Evolutionary conservation across 2,329 filamentous ascomycete species (phyloP).

Genomic region (Trichothecium roseum): DNA sequence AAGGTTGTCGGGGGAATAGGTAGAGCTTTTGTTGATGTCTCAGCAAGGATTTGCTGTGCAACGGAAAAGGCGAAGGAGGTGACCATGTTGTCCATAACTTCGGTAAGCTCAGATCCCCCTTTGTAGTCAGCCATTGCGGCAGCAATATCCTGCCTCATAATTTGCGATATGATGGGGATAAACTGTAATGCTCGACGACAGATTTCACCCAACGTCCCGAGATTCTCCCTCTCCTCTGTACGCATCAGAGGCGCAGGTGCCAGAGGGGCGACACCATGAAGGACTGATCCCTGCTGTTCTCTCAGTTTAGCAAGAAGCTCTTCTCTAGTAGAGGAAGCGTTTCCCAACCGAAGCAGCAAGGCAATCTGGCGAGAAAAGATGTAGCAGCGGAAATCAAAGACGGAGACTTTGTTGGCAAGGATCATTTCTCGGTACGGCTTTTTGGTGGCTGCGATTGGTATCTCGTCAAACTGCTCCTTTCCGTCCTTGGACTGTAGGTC

Average conservation of each 20-base stretch:
- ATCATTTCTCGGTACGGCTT: slow-evolving; percentile 91
- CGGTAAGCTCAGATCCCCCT: slow-evolving; percentile 27
- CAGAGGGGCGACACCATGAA: slow-evolving; percentile 46
- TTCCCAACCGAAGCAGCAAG: slow-evolving; percentile 73
- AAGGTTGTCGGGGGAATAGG: slow-evolving; percentile 54
- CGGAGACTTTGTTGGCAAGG: slow-evolving; percentile 84
- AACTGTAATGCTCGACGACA: slow-evolving; percentile 77
- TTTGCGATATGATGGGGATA: slow-evolving; percentile 67
- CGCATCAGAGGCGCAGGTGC: slow-evolving; percentile 33
- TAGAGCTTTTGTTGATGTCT: slow-evolving; percentile 59
- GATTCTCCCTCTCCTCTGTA: slow-evolving; percentile 58
- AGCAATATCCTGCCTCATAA: slow-evolving; percentile 69
- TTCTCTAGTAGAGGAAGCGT: slow-evolving; percentile 52
- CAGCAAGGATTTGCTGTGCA: slow-evolving; percentile 64
- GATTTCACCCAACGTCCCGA: slow-evolving; percentile 74
- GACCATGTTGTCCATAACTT: slow-evolving; percentile 62
- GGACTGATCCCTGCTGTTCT: slow-evolving; percentile 48
- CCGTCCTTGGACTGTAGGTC: slow-evolving; percentile 36
- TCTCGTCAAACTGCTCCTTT: slow-evolving; percentile 40
- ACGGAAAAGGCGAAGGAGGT: slow-evolving; percentile 70
- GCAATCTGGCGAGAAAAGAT: slow-evolving; percentile 84
- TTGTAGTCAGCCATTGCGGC: slow-evolving; percentile 41
- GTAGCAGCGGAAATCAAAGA: slow-evolving; percentile 92
- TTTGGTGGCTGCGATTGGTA: slow-evolving; percentile 51
- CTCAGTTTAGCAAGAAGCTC: slow-evolving; percentile 52